phyloP scores from a whole-genome alignment of 331 rosid genomes.

The Malus hybrid region DNA sequence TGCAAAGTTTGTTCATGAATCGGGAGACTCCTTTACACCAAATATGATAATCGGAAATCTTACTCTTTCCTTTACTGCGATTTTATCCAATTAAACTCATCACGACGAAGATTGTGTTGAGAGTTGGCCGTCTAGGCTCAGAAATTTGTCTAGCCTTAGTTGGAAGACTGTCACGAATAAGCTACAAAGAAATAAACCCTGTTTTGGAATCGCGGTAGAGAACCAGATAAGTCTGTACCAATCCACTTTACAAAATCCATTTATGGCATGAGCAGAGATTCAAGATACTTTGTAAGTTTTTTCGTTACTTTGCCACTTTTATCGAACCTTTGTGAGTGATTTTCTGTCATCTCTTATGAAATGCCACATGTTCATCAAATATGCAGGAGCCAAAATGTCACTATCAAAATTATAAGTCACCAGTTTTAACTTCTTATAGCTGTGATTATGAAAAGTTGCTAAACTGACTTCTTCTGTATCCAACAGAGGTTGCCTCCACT shows the following conservation, averaged over 20 bases:
- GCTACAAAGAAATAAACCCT: background rate
- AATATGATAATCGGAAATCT: background rate
- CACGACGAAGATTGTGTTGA: background rate
- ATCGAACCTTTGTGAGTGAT: background rate
- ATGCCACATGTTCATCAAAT: background rate
- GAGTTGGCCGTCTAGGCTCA: background rate
- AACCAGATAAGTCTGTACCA: background rate
- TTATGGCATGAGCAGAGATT: background rate
- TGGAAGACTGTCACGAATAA: background rate
- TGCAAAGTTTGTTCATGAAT: background rate
- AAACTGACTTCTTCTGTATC: background rate
- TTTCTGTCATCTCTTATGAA: background rate
- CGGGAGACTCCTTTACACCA: background rate
- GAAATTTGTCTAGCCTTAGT: background rate
- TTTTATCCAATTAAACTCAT: background rate
- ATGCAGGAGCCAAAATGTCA: background rate
- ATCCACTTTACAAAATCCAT: background rate
- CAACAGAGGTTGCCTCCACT: constrained; percentile 84
- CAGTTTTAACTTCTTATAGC: background rate
- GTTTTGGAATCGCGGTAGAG: background rate
- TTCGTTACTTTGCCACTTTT: background rate
- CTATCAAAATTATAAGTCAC: background rate
- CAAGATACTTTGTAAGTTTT: background rate
- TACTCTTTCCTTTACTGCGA: background rate
- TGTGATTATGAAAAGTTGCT: background rate